phyloP scores from a whole-genome alignment of 768 basidiomycete species.

The Mycena venus region DNA sequence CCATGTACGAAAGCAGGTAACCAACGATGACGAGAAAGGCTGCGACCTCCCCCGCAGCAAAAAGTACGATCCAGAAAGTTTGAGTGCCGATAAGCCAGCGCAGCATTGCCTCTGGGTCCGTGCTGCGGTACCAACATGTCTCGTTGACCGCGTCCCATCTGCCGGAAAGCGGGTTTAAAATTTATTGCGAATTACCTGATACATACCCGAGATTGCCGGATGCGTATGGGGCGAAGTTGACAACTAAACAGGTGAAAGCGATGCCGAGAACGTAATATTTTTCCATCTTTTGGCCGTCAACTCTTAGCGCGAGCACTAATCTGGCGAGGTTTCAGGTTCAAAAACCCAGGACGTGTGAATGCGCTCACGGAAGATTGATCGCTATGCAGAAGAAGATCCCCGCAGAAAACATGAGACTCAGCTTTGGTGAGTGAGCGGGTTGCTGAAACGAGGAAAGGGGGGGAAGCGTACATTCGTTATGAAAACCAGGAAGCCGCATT shows the following conservation, averaged over 20 bases:
- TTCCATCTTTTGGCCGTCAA: too few species aligned
- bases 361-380: too few species aligned
- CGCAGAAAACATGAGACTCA: not conserved
- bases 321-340: not conserved
- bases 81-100: constrained; percentile 19
- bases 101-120: not conserved
- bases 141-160: constrained; percentile 4
- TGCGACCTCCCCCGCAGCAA: constrained; percentile 1
- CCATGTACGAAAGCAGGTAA: constrained; percentile 2
- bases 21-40: not conserved
- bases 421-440: not conserved
- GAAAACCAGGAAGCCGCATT: not conserved
- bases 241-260: not conserved
- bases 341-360: not conserved
- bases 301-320: not conserved
- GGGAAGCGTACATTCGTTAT: not conserved
- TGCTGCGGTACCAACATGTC: not conserved
- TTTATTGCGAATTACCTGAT: not conserved
- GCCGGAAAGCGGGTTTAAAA: not conserved
- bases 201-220: constrained; percentile 3
- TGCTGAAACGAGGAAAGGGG: not conserved
- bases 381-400: too few species aligned
- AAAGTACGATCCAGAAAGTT: constrained; percentile 10
- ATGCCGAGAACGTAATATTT: too few species aligned
- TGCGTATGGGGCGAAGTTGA: constrained; percentile 8